Evolutionary conservation across 345 rosid species (phyloP), one percentile per base, ranked within the genome.

Genomic region (Hibiscus trionum): DNA sequence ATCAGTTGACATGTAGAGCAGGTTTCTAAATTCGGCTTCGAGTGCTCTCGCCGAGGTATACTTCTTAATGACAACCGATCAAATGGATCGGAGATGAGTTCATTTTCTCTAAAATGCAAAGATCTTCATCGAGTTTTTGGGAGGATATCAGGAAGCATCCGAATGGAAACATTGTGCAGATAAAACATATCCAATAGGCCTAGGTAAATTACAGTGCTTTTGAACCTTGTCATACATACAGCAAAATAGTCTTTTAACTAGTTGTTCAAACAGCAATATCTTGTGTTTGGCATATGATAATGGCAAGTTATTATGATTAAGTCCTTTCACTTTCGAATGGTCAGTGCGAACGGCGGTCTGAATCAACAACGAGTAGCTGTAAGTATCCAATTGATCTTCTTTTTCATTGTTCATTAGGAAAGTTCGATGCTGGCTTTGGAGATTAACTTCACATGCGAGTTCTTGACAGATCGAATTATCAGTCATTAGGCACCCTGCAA

Each of bases 311-410:
- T 55, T 33, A 8, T 64, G 62, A 35, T 68, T 66, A 57, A 73
- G 56, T 61, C 62, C 16, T 70, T 65, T 65, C 27, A 46, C 59
- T 52, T 50, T 68, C 24, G 50, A 52, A 67, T 88, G 81, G 89
- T 94, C 63, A 91, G 96, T 78, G 96, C 96, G 44, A 91, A 91
- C 67, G 98, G 98, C 5, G 98, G 96, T 60, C 96, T 94, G 70
- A 91, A 94, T 81, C 98, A 94, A 77, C 98, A 94, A 69, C 84
- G 98, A 17, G 98, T 94, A 1, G 97, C 97, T 52, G 98, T 94
- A 82, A 88, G 97, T 82, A 39, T 75, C 37, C 4, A 44, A 76
- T 31, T 65, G 62, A 6, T 15, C 14, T n/a, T 62, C 47, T 42
- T 56, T 58, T 65, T 26, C 47, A 57, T 29, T 15, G 9, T 69